Evolutionary conservation across 1,284 basidiomycete species (phyloP), one percentile per base, ranked within the genome.

Genomic region (Apiotrichum domesticum): DNA sequence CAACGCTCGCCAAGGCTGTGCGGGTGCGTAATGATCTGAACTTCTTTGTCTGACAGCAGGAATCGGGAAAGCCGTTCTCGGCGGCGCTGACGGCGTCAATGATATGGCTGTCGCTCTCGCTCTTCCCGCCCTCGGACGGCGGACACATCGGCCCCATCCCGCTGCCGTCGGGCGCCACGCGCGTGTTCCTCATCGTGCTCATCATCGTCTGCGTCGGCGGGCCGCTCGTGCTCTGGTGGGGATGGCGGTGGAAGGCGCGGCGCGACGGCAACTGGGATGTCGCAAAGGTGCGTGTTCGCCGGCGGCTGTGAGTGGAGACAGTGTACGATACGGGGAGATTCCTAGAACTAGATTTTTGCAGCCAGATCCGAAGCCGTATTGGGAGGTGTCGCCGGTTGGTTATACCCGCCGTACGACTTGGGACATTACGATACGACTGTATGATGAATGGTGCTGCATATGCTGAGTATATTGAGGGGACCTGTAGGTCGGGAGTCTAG

Each of bases 1-100:
- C 92, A 8, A 80, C 87, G 55, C 78, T 94, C 55, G 85, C 90
- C 64, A 86, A 84, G 69, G 85, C 87, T 48, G 78, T 94, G 47
- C 83, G 88, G 78, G 90, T 90, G 73, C 67, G 79, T 71, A 3
- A 14, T 10, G 21, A 21, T 21, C 21, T 21, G 21, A 21, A 21
- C 21, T 21, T 21, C 21, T 21, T 21, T 21, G 21, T 21, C 21
- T 21, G 21, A 21, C 21, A 11, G 52, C 54, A 67, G 67, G 72
- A 73, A 63, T 52, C 71, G 0, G 72, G 72, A 2, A 56, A 43
- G 13, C 9, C 21, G 9, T 72, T 69, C 62, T 73, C 71, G 0
- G 32, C 68, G 33, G 42, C 64, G 5, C 61, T 74, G 21, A 72
- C 73, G 4, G 21, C 55, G 2, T 73, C 70, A 8, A 65, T 64